Conservation (phyloP, 495 filamentous ascomycete species). For the Polyplosphaeria fusca region DNA sequence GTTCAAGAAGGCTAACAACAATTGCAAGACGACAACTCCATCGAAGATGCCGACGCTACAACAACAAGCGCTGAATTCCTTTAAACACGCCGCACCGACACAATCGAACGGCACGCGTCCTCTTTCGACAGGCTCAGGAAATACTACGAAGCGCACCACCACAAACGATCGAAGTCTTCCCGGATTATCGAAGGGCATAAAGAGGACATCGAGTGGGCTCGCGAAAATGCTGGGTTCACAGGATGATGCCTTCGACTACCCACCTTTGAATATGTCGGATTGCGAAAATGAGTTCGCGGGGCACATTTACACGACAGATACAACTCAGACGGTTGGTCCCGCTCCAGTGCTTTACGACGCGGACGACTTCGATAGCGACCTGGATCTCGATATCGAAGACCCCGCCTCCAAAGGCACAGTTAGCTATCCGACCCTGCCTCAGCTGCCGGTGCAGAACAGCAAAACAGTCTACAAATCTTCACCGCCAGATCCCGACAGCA, state of each 20-base stretch:
- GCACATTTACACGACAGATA: not conserved
- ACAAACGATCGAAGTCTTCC: not conserved
- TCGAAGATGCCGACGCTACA: slow-evolving; percentile 4
- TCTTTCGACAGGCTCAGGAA: slow-evolving; percentile 29
- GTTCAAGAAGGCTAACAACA: slow-evolving; percentile 30
- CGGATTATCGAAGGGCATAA: slow-evolving; percentile 27
- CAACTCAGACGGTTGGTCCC: not conserved
- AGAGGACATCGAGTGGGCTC: slow-evolving; percentile 42
- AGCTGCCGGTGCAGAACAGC: slow-evolving; percentile 20
- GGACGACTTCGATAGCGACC: slow-evolving; percentile 68
- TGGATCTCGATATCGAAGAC: slow-evolving; percentile 59
- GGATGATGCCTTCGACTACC: slow-evolving; percentile 35
- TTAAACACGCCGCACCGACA: slow-evolving; percentile 6
- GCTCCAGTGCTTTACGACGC: slow-evolving; percentile 52
- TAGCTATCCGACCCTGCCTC: slow-evolving; percentile 47
- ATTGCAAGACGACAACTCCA: slow-evolving; percentile 4
- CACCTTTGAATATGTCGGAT: not conserved
- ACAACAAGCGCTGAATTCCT: slow-evolving; percentile 26
- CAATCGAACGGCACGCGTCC: slow-evolving; percentile 25
- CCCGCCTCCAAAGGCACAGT: slow-evolving; percentile 41
- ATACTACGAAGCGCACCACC: slow-evolving; percentile 26
- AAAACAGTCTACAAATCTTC: not conserved
- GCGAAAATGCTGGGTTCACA: slow-evolving; percentile 36
- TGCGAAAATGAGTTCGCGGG: not conserved
- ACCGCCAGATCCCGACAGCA: slow-evolving; percentile 41